Evolutionary conservation across 2,329 filamentous ascomycete genomes (phyloP).

Genomic region (Hypoxylon sp.): DNA sequence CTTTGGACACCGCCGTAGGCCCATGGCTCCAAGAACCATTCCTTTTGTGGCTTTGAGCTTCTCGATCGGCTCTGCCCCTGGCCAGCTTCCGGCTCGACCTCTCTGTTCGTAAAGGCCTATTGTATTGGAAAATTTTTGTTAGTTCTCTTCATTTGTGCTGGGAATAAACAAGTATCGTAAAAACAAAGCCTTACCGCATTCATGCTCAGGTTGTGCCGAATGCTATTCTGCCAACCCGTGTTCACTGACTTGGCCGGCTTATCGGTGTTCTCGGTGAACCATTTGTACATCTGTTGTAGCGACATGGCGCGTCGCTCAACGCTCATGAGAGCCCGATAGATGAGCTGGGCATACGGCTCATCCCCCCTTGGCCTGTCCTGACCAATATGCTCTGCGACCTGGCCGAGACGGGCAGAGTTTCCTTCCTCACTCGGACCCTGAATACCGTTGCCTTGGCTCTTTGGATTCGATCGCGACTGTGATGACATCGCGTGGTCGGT

Average conservation of each 20-base stretch:
- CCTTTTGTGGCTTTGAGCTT: constrained; percentile 70
- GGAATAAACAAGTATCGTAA: no score
- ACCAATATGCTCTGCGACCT: constrained; percentile 38
- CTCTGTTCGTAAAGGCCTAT: constrained; percentile 54
- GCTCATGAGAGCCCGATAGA: constrained; percentile 77
- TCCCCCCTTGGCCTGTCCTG: constrained; percentile 49
- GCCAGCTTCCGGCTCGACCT: constrained; percentile 52
- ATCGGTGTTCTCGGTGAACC: constrained; percentile 83
- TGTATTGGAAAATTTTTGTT: constrained; percentile 10
- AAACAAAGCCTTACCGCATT: constrained; percentile 72
- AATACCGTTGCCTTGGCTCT: no score
- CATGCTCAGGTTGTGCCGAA: constrained; percentile 96
- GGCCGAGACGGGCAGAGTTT: constrained; percentile 22
- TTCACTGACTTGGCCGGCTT: constrained; percentile 71
- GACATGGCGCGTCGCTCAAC: constrained; percentile 73
- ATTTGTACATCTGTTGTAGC: constrained; percentile 86
- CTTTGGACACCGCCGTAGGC: constrained; percentile 81
- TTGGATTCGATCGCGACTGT: no score
- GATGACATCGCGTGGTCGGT: constrained; percentile 12
- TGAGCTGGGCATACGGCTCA: constrained; percentile 82
- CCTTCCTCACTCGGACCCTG: constrained; percentile 16
- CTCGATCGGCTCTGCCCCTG: constrained; percentile 50
- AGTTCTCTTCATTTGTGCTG: no score
- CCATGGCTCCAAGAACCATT: constrained; percentile 79
- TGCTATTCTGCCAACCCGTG: constrained; percentile 94